A percentile compares a stretch with the other conserved stretches of the same genome.
phyloP scores from a whole-genome alignment of 2,329 filamentous ascomycete species.

The Colletotrichum liaoningense region DNA sequence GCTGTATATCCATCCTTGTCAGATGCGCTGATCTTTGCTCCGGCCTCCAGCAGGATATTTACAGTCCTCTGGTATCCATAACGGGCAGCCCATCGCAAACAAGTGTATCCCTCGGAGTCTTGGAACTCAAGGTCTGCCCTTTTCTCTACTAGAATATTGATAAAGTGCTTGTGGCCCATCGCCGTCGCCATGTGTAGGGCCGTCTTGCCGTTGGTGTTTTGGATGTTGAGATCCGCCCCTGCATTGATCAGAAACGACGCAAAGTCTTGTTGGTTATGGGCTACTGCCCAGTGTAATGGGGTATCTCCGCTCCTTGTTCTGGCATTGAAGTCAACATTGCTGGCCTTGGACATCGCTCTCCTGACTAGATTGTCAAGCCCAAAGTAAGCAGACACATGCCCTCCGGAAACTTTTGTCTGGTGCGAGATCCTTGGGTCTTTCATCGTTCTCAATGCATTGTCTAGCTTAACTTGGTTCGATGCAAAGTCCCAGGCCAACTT shows the following conservation, averaged over 20 bases:
- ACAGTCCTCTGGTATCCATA: not conserved
- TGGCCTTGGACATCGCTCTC: not conserved
- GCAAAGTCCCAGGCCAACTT: slow-evolving; percentile 12
- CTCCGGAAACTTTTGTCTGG: not conserved
- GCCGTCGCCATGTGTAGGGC: slow-evolving; percentile 9
- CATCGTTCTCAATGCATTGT: not conserved
- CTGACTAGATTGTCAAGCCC: not conserved
- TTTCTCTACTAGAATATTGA: not conserved
- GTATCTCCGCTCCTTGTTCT: slow-evolving; percentile 13
- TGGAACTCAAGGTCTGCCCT: slow-evolving; percentile 1
- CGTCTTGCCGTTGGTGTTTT: not conserved
- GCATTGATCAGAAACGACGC: not conserved
- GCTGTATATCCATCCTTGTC: slow-evolving; percentile 10
- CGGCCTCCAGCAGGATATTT: not conserved
- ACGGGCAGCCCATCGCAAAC: slow-evolving; percentile 9
- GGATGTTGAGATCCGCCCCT: not conserved
- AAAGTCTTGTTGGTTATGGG: not conserved
- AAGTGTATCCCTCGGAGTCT: slow-evolving; percentile 9
- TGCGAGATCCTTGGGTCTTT: not conserved
- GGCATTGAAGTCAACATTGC: not conserved
- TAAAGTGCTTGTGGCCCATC: not conserved
- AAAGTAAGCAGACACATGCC: slow-evolving; percentile 17
- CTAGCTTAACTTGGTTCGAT: not conserved
- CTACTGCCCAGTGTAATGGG: slow-evolving; percentile 12
- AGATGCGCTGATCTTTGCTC: not conserved